phyloP scores from a whole-genome alignment of 495 filamentous ascomycete species.

The Chaetomidium leptoderma region DNA sequence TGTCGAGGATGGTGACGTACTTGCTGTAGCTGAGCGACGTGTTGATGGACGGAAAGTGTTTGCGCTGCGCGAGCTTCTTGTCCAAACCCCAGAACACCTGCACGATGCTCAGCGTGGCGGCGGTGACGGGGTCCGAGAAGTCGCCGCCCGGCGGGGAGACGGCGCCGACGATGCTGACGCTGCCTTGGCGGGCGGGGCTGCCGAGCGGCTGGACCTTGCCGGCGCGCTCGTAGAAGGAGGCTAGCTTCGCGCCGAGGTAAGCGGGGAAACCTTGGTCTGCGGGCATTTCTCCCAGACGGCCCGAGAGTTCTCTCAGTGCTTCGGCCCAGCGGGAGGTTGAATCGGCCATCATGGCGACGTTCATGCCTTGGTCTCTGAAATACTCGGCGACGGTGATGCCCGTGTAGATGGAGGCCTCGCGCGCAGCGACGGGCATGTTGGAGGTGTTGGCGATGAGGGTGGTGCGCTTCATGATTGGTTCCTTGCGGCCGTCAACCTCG shows the following conservation, averaged over 20 bases:
- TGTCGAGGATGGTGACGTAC: slow-evolving; percentile 81
- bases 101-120: slow-evolving; percentile 90
- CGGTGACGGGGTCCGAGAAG: slow-evolving; percentile 98
- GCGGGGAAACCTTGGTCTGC: slow-evolving; percentile 99
- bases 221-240: slow-evolving; percentile 98
- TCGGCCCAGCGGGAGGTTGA: slow-evolving; percentile 98
- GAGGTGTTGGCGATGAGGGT: slow-evolving; percentile 98
- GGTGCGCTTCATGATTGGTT: slow-evolving; percentile 99
- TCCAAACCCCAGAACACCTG: slow-evolving; percentile 99
- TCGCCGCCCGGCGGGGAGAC: slow-evolving; percentile 97
- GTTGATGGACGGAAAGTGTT: slow-evolving; percentile 99
- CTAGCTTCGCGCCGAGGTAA: slow-evolving; percentile 93
- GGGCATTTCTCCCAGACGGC: slow-evolving; percentile 98
- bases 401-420: slow-evolving; percentile 98
- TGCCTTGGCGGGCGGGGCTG: slow-evolving; percentile 79
- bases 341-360: slow-evolving; percentile 99
- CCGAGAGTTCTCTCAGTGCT: slow-evolving; percentile 96
- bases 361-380: slow-evolving; percentile 96
- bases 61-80: slow-evolving; percentile 97
- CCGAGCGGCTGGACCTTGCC: slow-evolving; percentile 81
- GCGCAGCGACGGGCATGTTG: slow-evolving; percentile 98
- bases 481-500: slow-evolving; percentile 82
- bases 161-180: slow-evolving; percentile 95
- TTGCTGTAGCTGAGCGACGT: slow-evolving; percentile 95
- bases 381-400: slow-evolving; percentile 98